phyloP scores from a whole-genome alignment of 352 stramenopile genomes.

The Phytophthora citrophthora region DNA sequence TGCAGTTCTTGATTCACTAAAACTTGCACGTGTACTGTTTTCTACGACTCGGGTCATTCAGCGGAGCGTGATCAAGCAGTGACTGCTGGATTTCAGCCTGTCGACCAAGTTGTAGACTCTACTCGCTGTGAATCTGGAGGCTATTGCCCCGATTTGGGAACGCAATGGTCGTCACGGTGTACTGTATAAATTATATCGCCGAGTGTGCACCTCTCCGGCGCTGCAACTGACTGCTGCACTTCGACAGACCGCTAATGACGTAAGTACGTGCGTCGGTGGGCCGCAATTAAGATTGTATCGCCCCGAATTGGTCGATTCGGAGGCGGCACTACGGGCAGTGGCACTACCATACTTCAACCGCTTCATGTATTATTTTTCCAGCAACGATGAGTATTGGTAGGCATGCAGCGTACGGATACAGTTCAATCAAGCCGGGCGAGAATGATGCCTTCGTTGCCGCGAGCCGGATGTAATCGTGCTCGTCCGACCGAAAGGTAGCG shows the following conservation, averaged over 20 bases:
- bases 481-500: neutral
- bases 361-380: neutral
- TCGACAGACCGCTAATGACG: slow-evolving; percentile 11
- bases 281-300: neutral
- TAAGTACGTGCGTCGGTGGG: slow-evolving; percentile 5
- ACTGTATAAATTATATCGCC: slow-evolving; percentile 31
- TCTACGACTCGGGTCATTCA: too few species aligned
- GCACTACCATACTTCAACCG: neutral
- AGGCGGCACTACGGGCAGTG: neutral
- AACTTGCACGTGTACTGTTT: too few species aligned
- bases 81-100: too few species aligned
- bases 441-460: neutral
- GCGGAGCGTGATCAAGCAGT: too few species aligned
- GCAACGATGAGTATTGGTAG: neutral
- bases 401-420: neutral
- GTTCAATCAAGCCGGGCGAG: neutral
- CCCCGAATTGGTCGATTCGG: too few species aligned
- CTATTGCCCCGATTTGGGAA: neutral
- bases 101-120: too few species aligned
- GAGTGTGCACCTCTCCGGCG: slow-evolving; percentile 10
- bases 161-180: neutral
- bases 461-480: slow-evolving; percentile 10
- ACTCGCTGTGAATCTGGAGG: neutral
- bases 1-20: too few species aligned
- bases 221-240: slow-evolving; percentile 15